These are phyloP conservation scores for Colletotrichum godetiae DNA, from an alignment of 2,329 filamentous ascomycete genomes.

Conservation along the genomic window DNA sequence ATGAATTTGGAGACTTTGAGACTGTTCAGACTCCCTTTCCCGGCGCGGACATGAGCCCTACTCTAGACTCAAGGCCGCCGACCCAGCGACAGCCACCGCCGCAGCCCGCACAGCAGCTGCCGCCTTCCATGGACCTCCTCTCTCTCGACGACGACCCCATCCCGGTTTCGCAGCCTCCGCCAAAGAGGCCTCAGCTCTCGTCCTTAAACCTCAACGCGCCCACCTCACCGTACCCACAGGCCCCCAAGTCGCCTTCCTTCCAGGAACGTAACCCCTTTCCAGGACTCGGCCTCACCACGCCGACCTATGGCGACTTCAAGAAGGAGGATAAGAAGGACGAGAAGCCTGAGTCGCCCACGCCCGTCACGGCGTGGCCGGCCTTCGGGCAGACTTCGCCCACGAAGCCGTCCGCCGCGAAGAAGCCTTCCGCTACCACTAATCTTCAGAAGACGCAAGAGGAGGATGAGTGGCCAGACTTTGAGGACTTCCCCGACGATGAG, in stretches of 20 bases:
- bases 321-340: constrained; percentile 47
- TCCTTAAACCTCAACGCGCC: constrained; percentile 45
- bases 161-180: constrained; percentile 40
- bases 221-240: constrained; percentile 54
- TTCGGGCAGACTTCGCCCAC: constrained; percentile 39
- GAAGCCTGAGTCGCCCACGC: constrained; percentile 50
- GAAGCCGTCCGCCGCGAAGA: constrained; percentile 20
- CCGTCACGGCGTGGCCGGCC: constrained; percentile 60
- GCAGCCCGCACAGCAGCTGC: constrained; percentile 21
- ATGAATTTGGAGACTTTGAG: constrained; percentile 73
- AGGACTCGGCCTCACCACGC: constrained; percentile 59
- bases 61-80: constrained; percentile 29
- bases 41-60: constrained; percentile 17
- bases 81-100: constrained; percentile 37
- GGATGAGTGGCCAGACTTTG: constrained; percentile 65
- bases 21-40: constrained; percentile 46
- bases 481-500: constrained; percentile 51
- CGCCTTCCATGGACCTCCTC: constrained; percentile 53
- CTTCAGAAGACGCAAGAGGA: constrained; percentile 43
- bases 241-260: constrained; percentile 64
- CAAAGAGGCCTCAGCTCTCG: constrained; percentile 47
- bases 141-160: constrained; percentile 47
- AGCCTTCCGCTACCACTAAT: constrained; percentile 12
- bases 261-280: constrained; percentile 65
- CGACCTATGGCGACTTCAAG: constrained; percentile 46